Evolutionary conservation across 768 basidiomycete species (phyloP).

Genomic region (Cubamyces lactineus): DNA sequence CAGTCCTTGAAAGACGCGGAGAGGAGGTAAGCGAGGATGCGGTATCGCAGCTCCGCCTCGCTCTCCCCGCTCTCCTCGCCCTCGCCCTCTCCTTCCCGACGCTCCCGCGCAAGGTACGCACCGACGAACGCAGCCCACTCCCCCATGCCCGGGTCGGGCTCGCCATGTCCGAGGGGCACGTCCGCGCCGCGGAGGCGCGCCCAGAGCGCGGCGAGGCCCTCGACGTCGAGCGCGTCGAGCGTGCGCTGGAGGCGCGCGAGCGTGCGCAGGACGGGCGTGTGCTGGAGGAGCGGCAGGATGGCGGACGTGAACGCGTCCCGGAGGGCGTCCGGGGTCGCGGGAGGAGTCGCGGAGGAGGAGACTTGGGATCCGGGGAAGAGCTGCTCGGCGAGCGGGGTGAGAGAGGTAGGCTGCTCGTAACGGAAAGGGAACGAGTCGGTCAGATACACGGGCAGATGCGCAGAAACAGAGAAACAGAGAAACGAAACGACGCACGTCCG

Average conservation of each 20-base stretch:
- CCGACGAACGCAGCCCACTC: slow-evolving; percentile 73
- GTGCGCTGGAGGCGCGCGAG: slow-evolving; percentile 69
- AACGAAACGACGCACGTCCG: slow-evolving; percentile 29
- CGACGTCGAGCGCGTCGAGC: slow-evolving; percentile 84
- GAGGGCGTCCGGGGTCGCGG: slow-evolving; percentile 33
- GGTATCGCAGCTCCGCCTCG: slow-evolving; percentile 54
- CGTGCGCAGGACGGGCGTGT: slow-evolving; percentile 54
- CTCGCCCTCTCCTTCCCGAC: not conserved
- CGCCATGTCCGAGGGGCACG: slow-evolving; percentile 23
- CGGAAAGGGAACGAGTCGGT: not conserved
- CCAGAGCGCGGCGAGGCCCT: slow-evolving; percentile 58
- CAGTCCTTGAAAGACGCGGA: slow-evolving; percentile 98
- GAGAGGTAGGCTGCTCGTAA: slow-evolving; percentile 21
- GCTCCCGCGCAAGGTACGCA: slow-evolving; percentile 46
- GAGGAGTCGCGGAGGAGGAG: no score
- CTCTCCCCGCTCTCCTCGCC: not conserved
- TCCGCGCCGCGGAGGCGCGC: slow-evolving; percentile 12
- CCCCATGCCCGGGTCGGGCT: slow-evolving; percentile 55
- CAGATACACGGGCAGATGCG: no score
- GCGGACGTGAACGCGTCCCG: slow-evolving; percentile 55
- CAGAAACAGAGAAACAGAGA: not conserved
- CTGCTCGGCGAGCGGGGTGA: slow-evolving; percentile 28
- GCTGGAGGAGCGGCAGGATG: slow-evolving; percentile 51
- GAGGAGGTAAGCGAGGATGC: slow-evolving; percentile 76
- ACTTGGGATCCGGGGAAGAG: slow-evolving; percentile 16